Percentiles rank a stretch among this genome's conserved stretches.
These are phyloP conservation scores for Suillus spraguei DNA, from an alignment of 768 basidiomycete genomes.

Conservation along the genomic window DNA sequence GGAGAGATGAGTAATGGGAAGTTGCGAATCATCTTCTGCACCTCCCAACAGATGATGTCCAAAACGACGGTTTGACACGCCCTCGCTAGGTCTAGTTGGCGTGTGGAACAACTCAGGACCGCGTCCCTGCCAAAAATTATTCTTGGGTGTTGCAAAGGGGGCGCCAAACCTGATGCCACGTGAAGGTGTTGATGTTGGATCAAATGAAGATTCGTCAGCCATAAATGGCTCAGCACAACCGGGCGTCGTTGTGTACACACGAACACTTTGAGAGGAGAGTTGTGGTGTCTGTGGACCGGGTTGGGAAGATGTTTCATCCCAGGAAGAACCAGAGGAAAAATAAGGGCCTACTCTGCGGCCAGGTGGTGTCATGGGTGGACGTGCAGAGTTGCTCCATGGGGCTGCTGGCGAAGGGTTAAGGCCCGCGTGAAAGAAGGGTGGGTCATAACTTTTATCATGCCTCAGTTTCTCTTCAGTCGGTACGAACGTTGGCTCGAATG, in stretches of 20 bases:
- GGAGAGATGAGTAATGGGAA: slow-evolving; percentile 20
- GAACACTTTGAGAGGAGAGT: slow-evolving; percentile 38
- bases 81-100: slow-evolving; percentile 42
- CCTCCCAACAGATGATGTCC: slow-evolving; percentile 19
- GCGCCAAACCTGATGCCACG: slow-evolving; percentile 65
- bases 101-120: slow-evolving; percentile 53
- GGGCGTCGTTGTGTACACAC: slow-evolving; percentile 42
- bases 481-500: slow-evolving; percentile 67
- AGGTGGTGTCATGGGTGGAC: slow-evolving; percentile 54
- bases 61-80: slow-evolving; percentile 19
- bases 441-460: slow-evolving; percentile 47
- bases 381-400: slow-evolving; percentile 44
- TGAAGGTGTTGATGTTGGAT: slow-evolving; percentile 82
- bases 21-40: slow-evolving; percentile 25
- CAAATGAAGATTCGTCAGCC: slow-evolving; percentile 63
- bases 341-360: slow-evolving; percentile 30
- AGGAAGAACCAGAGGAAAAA: slow-evolving; percentile 42
- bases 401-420: slow-evolving; percentile 59
- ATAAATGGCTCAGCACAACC: slow-evolving; percentile 35
- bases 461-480: slow-evolving; percentile 57
- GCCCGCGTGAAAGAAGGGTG: slow-evolving; percentile 54
- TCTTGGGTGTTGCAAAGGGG: slow-evolving; percentile 68
- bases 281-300: slow-evolving; percentile 60
- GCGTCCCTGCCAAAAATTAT: slow-evolving; percentile 45
- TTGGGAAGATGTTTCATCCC: slow-evolving; percentile 50